phyloP scores from a whole-genome alignment of 805 yeast species.

The Metschnikowia vanudenii region DNA sequence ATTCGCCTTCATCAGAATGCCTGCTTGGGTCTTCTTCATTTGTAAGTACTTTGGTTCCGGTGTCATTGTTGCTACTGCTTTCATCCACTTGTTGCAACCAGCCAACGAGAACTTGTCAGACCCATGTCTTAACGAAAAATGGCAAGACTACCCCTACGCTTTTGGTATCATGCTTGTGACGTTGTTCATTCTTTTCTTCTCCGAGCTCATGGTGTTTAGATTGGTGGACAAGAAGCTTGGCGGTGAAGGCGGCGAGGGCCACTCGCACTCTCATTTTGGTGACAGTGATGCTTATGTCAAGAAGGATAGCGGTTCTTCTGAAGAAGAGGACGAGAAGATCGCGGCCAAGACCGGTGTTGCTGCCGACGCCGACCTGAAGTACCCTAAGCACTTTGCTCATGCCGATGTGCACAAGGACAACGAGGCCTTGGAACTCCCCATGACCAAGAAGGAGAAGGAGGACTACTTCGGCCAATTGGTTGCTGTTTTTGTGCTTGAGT shows the following conservation, averaged over 20 bases:
- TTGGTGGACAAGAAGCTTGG: constrained; percentile 39
- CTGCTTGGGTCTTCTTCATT: constrained; percentile 60
- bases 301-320: constrained; percentile 21
- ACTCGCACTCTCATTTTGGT: constrained; percentile 58
- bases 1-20: constrained; percentile 57
- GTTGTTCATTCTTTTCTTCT: constrained; percentile 50
- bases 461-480: constrained; percentile 55
- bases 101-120: constrained; percentile 58
- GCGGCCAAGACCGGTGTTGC: constrained; percentile 8
- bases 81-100: constrained; percentile 70
- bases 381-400: constrained; percentile 45
- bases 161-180: constrained; percentile 53
- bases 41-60: constrained; percentile 83
- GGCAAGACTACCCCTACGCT: constrained; percentile 53
- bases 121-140: constrained; percentile 62
- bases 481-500: constrained; percentile 62
- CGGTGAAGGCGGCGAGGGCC: constrained; percentile 27
- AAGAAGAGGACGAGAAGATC: constrained; percentile 18
- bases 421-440: constrained; percentile 38
- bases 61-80: constrained; percentile 78
- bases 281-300: constrained; percentile 34
- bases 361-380: constrained; percentile 19
- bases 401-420: constrained; percentile 46
- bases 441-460: constrained; percentile 37
- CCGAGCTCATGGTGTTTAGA: constrained; percentile 50